Conservation (phyloP, 441 rosid species). For the Croton setiger region DNA sequence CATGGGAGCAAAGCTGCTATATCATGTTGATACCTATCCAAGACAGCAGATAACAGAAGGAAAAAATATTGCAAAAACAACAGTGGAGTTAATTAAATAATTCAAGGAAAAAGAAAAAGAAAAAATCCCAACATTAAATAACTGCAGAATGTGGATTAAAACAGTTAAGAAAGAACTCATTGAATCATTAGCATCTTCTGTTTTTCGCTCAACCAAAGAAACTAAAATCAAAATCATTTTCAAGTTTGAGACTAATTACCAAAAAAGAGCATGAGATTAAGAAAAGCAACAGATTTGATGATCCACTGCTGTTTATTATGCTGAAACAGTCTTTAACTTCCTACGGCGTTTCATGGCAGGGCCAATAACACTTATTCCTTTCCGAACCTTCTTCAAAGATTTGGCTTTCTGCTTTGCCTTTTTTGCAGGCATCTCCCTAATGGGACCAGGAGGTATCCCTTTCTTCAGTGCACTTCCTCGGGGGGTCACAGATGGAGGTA, state of each 20-base stretch:
- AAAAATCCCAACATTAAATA: slow-evolving; percentile 1
- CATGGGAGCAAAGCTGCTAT: not conserved
- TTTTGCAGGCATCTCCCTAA: slow-evolving; percentile 57
- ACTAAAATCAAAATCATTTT: not conserved
- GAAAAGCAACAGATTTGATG: not conserved
- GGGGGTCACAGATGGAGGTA: slow-evolving; percentile 92
- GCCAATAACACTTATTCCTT: slow-evolving; percentile 40
- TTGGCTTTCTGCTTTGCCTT: slow-evolving; percentile 54
- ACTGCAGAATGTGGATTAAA: not conserved
- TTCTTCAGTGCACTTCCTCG: slow-evolving; percentile 97
- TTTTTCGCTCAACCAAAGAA: not conserved
- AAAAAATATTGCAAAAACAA: not conserved
- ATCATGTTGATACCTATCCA: not conserved
- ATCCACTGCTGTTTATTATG: slow-evolving; percentile 10
- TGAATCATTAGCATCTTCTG: slow-evolving; percentile 13
- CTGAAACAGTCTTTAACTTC: slow-evolving; percentile 43
- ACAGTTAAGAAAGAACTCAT: not conserved
- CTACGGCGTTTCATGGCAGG: slow-evolving; percentile 43
- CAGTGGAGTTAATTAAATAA: not conserved
- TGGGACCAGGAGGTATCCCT: slow-evolving; percentile 87
- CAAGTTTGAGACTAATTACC: not conserved
- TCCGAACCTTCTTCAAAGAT: slow-evolving; percentile 46
- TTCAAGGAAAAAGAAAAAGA: not conserved
- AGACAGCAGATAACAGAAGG: not conserved
- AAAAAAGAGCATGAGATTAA: not conserved